A percentile compares a stretch with the other conserved stretches of the same genome.
Evolutionary conservation across 225 moss, liverwort and hornwort species (phyloP).

Genomic region (Asterella californica): DNA sequence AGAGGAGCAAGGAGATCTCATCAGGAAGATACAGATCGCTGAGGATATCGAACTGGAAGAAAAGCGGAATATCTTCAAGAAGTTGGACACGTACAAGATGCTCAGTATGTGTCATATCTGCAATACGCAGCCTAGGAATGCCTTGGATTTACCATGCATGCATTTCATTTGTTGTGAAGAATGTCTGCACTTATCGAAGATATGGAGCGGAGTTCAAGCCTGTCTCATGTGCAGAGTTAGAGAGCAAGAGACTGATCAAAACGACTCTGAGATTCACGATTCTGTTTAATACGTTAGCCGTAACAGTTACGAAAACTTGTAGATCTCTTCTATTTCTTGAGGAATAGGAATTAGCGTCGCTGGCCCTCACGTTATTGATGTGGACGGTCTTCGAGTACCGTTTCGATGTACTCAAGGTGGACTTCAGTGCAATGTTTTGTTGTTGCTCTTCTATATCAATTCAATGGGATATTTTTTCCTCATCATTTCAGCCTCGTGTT

Average conservation of each 20-base stretch:
- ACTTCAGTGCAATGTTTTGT: not conserved
- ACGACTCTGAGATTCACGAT: not conserved
- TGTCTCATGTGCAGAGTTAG: conserved; percentile 15
- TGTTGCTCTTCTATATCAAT: not conserved
- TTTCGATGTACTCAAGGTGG: not conserved
- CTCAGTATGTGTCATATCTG: conserved; percentile 21
- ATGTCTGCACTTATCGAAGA: conserved; percentile 10
- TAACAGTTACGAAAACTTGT: not conserved
- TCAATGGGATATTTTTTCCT: not conserved
- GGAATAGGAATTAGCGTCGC: not conserved
- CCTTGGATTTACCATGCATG: conserved; percentile 4
- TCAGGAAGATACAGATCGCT: conserved; percentile 22
- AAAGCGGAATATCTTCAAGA: conserved; percentile 20
- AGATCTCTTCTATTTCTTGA: not conserved
- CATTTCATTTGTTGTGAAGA: conserved; percentile 11
- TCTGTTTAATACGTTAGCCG: conserved; percentile 2
- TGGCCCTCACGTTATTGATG: not conserved
- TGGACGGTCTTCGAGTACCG: conserved; percentile 7
- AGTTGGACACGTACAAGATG: conserved; percentile 22
- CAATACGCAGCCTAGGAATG: conserved; percentile 9
- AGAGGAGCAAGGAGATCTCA: conserved; percentile 22
- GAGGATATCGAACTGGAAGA: conserved; percentile 20
- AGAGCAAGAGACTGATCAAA: not conserved
- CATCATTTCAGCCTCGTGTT: not conserved
- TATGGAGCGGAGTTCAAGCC: conserved; percentile 9